phyloP scores from a whole-genome alignment of 2,329 filamentous ascomycete species.

The Fusarium euwallaceae region DNA sequence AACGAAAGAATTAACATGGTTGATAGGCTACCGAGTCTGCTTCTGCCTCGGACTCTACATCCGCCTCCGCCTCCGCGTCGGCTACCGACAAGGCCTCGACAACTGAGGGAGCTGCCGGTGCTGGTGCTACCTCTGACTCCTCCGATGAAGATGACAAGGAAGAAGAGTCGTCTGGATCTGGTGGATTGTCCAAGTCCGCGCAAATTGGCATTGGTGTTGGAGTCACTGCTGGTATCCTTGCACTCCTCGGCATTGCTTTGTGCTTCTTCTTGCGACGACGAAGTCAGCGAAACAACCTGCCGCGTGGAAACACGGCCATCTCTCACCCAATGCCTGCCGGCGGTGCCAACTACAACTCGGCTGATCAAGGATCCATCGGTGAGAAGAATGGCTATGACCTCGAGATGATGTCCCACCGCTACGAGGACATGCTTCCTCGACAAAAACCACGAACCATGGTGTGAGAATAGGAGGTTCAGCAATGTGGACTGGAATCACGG shows the following conservation, averaged over 20 bases:
- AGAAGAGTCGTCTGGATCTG: constrained; percentile 32
- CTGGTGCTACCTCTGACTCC: constrained; percentile 31
- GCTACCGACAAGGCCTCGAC: constrained; percentile 28
- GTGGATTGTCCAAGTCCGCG: constrained; percentile 51
- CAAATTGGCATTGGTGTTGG: constrained; percentile 65
- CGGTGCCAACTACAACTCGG: constrained; percentile 54
- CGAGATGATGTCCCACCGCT: constrained; percentile 65
- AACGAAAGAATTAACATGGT: constrained; percentile 12
- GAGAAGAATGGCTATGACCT: constrained; percentile 60
- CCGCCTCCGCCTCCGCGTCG: constrained; percentile 36
- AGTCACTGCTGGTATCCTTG: constrained; percentile 57
- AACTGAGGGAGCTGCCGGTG: constrained; percentile 26
- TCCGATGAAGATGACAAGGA: constrained; percentile 27
- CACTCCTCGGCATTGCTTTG: constrained; percentile 54
- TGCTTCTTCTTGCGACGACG: constrained; percentile 52
- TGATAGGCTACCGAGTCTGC: constrained; percentile 28
- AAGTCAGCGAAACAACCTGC: constrained; percentile 48
- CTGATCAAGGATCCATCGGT: constrained; percentile 52
- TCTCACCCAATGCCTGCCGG: constrained; percentile 65
- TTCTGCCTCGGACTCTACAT: constrained; percentile 7
- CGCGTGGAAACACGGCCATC: constrained; percentile 57
- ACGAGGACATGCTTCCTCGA: constrained; percentile 70
- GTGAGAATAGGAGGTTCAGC: constrained; percentile 36
- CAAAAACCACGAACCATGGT: constrained; percentile 62
- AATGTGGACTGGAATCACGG: constrained; percentile 17